Base-by-base conservation (phyloP, 2,329 filamentous ascomycete species). In the Botrytis medusae region DNA sequence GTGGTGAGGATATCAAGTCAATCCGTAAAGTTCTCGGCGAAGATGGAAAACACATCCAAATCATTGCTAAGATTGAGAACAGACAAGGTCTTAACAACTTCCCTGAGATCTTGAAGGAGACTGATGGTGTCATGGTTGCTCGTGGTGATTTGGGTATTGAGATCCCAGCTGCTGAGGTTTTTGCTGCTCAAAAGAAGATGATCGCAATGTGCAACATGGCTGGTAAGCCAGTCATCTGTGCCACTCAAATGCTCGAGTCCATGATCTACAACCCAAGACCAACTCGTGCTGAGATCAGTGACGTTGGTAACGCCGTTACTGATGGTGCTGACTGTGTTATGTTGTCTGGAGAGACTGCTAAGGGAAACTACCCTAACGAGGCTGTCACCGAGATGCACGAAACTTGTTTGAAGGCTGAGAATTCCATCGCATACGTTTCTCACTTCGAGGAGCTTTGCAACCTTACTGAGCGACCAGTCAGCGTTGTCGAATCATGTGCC, bases 51-150 rank as follows among this genome's bases (percentile, higher is more conserved):
- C 91, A 97, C 84, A 98, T 99, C 81, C 95, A 99, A 87, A 97
- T 99, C 86, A 98, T 99, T 83, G 93, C 96, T 89, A 99, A 99
- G 92, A 97, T 99, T 79, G 96, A 99, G 90, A 99, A 99, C 88
- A 93, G 97, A 84, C 96, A 99, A 86, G 96, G 96, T 85, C 93
- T 99, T 78, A 98, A 99, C 91, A 99, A 99, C 90, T 99, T 99
- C 84, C 91, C 93, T 80, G 95, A 98, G 87, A 99, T 99, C 81
- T 91, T 99, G 75, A 89, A 90, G 82, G 94, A 95, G 87, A 98
- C 96, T 9, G 96, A 99, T 84, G 96, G 96, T 89, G 95, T 99
- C 87, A 99, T 99, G 96, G 96, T 99, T 79, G 96, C 96, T 81
- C 95, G 96, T 90, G 96, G 96, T 87, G 96, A 98, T 82, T 87